phyloP scores from a whole-genome alignment of 2,329 filamentous ascomycete genomes.

The Calonectria ilicicola region DNA sequence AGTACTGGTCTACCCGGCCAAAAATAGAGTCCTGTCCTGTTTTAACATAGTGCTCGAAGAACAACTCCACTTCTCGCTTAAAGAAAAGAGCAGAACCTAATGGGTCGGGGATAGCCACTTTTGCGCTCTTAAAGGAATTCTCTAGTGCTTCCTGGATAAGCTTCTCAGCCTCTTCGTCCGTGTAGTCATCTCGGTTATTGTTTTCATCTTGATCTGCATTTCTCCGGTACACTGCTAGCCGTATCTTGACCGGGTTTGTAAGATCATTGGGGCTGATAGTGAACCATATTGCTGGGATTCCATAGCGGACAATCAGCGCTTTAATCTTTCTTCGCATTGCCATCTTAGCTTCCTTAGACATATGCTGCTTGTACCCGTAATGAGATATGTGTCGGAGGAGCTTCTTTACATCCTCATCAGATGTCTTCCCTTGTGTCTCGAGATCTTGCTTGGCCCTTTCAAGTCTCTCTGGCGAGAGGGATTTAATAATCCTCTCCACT shows the following conservation, averaged over 20 bases:
- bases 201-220: not conserved
- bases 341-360: not conserved
- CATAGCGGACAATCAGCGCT: not conserved
- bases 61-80: too few species aligned
- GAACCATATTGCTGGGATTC: not conserved
- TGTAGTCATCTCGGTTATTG: not conserved
- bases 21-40: conserved; percentile 2
- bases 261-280: not conserved
- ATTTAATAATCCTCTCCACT: not conserved
- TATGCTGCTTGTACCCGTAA: too few species aligned
- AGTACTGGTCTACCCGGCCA: not conserved
- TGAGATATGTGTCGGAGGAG: not conserved
- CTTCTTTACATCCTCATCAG: not conserved
- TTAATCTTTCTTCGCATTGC: not conserved
- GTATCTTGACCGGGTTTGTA: not conserved
- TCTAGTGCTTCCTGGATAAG: not conserved
- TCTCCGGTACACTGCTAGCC: not conserved
- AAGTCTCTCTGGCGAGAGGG: not conserved
- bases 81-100: too few species aligned
- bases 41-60: too few species aligned
- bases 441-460: not conserved
- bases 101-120: too few species aligned
- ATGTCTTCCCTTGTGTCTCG: too few species aligned
- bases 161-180: not conserved
- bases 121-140: conserved; percentile 4